These are phyloP conservation scores for Hyaloscypha finlandica DNA, from an alignment of 495 filamentous ascomycete genomes.

Conservation along the genomic window DNA sequence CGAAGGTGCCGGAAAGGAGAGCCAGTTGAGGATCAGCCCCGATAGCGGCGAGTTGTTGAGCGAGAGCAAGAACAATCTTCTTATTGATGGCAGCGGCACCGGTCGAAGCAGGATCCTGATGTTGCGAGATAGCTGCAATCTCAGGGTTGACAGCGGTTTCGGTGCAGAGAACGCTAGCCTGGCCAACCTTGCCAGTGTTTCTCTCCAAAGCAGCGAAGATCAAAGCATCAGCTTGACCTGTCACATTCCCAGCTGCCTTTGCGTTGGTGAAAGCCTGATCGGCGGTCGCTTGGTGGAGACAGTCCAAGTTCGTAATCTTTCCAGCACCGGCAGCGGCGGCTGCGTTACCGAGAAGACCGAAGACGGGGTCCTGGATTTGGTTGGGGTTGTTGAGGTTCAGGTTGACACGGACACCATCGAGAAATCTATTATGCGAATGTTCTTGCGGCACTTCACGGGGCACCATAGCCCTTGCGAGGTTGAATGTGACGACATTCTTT, in stretches of 20 bases:
- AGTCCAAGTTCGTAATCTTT: conserved; percentile 58
- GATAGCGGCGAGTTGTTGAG: conserved; percentile 54
- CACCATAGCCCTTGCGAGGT: conserved; percentile 31
- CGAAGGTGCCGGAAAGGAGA: conserved; percentile 58
- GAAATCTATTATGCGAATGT: conserved; percentile 61
- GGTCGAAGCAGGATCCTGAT: conserved; percentile 61
- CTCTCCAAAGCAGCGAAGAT: conserved; percentile 64
- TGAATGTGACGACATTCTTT: conserved; percentile 21
- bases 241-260: conserved; percentile 59
- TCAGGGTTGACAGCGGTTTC: conserved; percentile 67
- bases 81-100: conserved; percentile 54
- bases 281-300: conserved; percentile 65
- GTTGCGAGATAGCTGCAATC: conserved; percentile 63
- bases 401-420: conserved; percentile 44
- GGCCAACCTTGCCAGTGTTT: conserved; percentile 60
- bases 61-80: conserved; percentile 55
- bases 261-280: conserved; percentile 73
- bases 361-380: conserved; percentile 59
- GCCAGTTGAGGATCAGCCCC: conserved; percentile 60
- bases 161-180: conserved; percentile 52
- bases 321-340: conserved; percentile 60
- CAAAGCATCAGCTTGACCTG: conserved; percentile 57
- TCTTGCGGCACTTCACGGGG: conserved; percentile 48
- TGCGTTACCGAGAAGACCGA: conserved; percentile 62
- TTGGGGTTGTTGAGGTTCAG: conserved; percentile 63